Base-by-base conservation (phyloP, 1,284 basidiomycete genomes). In the Golubevia pallescens region DNA sequence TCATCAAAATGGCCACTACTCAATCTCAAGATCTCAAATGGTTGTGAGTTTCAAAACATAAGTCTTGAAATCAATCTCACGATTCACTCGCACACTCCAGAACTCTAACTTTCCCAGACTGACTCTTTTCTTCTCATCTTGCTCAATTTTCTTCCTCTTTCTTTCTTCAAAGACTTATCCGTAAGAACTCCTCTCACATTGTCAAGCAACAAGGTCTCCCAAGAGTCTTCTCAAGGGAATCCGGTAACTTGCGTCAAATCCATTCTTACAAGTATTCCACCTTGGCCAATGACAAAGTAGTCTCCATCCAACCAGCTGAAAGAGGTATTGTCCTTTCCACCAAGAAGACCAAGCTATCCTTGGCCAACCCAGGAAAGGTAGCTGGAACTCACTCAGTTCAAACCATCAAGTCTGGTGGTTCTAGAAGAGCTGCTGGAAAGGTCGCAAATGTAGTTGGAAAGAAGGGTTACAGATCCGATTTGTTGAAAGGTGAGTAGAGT, bases 191-290 rank as follows among this genome's bases (percentile, higher is more conserved):
- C 58, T 71, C 73, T 72, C 80, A 70, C 79, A 68, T 84, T 62
- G 78, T 85, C 56, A 83, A 84, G 79, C 82, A 84, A 71, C 77
- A 77, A 76, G 80, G 78, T 59, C 70, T 84, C 53, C 71, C 73
- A 67, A 72, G 80, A 67, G 73, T 77, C 73, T 85, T 84, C 74
- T 75, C 78, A 61, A 76, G 82, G 67, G 80, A 85, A 75, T 76
- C 80, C 51, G 62, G 66, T 60, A 81, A 83, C 78, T 67, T 84
- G 54, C 62, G 68, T 63, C 66, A 77, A 69, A 70, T 85, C 63
- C 82, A 85, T 81, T 77, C 74, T 70, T 81, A 77, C 81, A 83
- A 80, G 77, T 73, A 77, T 73, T 83, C 80, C 55, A 73, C 73
- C 61, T 24, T 80, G 19, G 75, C 81, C 67, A 81, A 84, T 74